A percentile compares a stretch with the other conserved stretches of the same genome.
These are phyloP conservation scores for Jamesozyma hellenica DNA, from an alignment of 805 yeast genomes.

Conservation along the genomic window DNA sequence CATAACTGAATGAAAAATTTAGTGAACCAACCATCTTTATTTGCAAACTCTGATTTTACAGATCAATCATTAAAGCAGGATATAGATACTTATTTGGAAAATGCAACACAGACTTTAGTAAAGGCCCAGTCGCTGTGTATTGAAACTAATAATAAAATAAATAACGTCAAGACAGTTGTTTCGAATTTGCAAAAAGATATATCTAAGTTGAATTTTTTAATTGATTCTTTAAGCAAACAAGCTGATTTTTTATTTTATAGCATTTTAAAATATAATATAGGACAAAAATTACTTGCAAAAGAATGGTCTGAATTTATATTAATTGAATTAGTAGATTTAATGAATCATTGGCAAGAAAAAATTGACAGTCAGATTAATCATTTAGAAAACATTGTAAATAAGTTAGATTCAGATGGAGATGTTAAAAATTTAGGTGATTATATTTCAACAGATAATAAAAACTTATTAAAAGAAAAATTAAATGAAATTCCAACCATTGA, in stretches of 20 bases:
- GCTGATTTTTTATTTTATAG: conserved; percentile 31
- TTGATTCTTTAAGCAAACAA: conserved; percentile 40
- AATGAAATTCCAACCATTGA: conserved; percentile 26
- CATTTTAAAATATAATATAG: conserved; percentile 25
- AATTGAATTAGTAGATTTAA: conserved; percentile 13
- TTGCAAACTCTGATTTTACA: neutral
- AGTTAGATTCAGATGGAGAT: conserved; percentile 20
- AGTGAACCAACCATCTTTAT: too few relatives aligned
- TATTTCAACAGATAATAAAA: conserved; percentile 34
- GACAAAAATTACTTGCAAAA: conserved; percentile 19
- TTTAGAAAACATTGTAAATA: conserved; percentile 32
- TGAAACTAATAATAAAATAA: conserved; percentile 32
- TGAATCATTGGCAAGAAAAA: conserved; percentile 25
- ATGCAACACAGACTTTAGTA: conserved; percentile 31
- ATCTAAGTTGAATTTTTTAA: conserved; percentile 33
- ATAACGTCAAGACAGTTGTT: neutral
- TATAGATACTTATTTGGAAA: conserved; percentile 16
- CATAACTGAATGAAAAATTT: neutral
- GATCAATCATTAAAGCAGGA: neutral
- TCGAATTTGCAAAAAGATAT: neutral
- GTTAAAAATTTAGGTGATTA: conserved; percentile 33
- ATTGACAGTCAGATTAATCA: conserved; percentile 27
- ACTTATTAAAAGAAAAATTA: conserved; percentile 23
- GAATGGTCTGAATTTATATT: conserved; percentile 18
- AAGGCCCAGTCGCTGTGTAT: conserved; percentile 41